Base-by-base conservation (phyloP, 805 yeast genomes). In the Sungouiella thailandica region DNA sequence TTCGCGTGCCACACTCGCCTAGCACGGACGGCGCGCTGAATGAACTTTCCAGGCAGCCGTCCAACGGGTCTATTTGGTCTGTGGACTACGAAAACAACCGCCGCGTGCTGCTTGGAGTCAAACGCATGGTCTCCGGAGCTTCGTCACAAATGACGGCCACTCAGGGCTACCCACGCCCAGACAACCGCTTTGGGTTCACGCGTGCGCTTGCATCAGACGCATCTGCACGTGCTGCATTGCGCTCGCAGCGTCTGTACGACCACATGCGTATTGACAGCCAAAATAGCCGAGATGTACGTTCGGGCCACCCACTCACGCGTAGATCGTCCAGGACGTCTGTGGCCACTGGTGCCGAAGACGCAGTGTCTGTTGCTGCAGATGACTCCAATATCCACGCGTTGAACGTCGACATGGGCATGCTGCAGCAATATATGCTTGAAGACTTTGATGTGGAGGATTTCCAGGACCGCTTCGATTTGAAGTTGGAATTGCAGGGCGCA, bases 401-500 rank as follows among this genome's bases (percentile, higher is more conserved):
- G 12, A 37, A 39, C 23, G 25, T 41, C 6, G 49, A 32, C 12
- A 25, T 29, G 13, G 37, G 41, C 16, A 39, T 35, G 17, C 40
- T 38, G 3, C 43, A 40, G 8, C 54, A 39, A 8, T 53, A 51
- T 28, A 39, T 40, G n/a, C 40, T 62, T 34, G 69, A 65, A 31
- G 53, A 61, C 35, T 67, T 66, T 32, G 55, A 64, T 40, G 58
- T 60, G 11, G 56, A 58, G 25, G 64, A 65, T 35, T 67, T 57
- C 47, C 70, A 66, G 43, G 73, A 64, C 43, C 69, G 69, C 20
- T 70, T 68, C 37, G 87, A 81, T 53, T 66, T 74, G 43, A 74
- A 73, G 24, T 61, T 81, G 37, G 88, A 80, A 48, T 62, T 77
- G 29, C 70, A 70, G 33, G 90, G 90, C 1, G 78, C 89, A 1